Conservation (phyloP, 768 basidiomycete species). For the Rubroboletus pulcherrimus region DNA sequence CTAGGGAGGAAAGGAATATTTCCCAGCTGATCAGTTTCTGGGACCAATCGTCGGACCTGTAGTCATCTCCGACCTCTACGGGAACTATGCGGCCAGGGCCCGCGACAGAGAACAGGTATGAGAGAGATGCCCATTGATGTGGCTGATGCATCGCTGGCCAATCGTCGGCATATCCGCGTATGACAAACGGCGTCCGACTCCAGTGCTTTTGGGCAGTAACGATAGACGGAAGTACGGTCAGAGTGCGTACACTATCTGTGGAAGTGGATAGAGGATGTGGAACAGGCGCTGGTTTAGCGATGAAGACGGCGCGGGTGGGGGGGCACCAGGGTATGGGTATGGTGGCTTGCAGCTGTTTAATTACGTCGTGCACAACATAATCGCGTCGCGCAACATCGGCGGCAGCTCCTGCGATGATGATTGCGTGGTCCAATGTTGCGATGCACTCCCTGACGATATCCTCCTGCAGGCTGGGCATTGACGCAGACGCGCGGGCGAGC, state of each 20-base stretch:
- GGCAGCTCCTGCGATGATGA: slow-evolving; percentile 76
- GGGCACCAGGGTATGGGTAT: slow-evolving; percentile 5
- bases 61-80: slow-evolving; percentile 84
- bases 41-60: slow-evolving; percentile 75
- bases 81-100: slow-evolving; percentile 87
- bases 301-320: slow-evolving; percentile 8
- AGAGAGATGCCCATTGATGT: slow-evolving; percentile 64
- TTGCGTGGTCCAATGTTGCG: slow-evolving; percentile 65
- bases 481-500: slow-evolving; percentile 35
- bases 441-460: slow-evolving; percentile 44
- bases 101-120: slow-evolving; percentile 65
- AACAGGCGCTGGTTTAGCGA: not conserved
- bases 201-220: slow-evolving; percentile 45
- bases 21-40: slow-evolving; percentile 79
- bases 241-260: slow-evolving; percentile 36
- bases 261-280: slow-evolving; percentile 4
- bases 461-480: slow-evolving; percentile 12
- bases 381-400: slow-evolving; percentile 58
- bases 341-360: slow-evolving; percentile 56
- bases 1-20: slow-evolving; percentile 56
- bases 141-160: slow-evolving; percentile 75
- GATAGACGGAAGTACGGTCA: slow-evolving; percentile 54
- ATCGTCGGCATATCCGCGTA: slow-evolving; percentile 54
- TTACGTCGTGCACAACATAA: slow-evolving; percentile 53
- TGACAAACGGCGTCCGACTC: slow-evolving; percentile 62